A percentile compares a stretch with the other conserved stretches of the same genome.
Conservation (phyloP, 371 early-diverging fungal genomes). For the Zopfochytrium polystomum region DNA sequence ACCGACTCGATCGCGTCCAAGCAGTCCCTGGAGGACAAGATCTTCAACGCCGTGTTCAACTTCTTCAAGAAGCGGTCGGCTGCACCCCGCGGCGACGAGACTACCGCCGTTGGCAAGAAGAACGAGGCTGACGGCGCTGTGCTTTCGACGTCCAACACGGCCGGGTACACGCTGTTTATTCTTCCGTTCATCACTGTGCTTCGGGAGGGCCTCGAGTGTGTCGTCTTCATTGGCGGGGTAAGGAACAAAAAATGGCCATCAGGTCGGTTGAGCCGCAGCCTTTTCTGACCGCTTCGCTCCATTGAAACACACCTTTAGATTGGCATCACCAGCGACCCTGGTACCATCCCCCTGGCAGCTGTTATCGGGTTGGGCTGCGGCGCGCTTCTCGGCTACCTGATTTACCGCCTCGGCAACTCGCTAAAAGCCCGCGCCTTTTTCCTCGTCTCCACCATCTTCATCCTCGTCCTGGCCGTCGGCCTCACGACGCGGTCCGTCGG, state of each 20-base stretch:
- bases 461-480: conserved; percentile 77
- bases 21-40: background rate
- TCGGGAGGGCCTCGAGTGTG: conserved; percentile 76
- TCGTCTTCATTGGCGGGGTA: conserved; percentile 74
- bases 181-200: too few relatives aligned
- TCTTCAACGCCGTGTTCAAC: conserved; percentile 1
- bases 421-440: conserved; percentile 71
- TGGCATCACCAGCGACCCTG: conserved; percentile 53
- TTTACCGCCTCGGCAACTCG: conserved; percentile 61
- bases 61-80: background rate
- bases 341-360: conserved; percentile 74
- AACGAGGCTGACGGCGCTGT: background rate
- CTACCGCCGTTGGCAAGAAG: too few relatives aligned
- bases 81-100: background rate
- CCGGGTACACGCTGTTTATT: conserved; percentile 52
- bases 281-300: too few relatives aligned
- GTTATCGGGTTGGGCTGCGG: conserved; percentile 66
- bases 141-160: background rate
- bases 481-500: conserved; percentile 60
- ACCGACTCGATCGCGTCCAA: background rate
- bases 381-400: conserved; percentile 58
- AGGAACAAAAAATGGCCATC: background rate
- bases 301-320: conserved; percentile 9
- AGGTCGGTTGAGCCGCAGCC: too few relatives aligned
- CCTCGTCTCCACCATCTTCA: conserved; percentile 61